Conservation (phyloP, 352 stramenopile genomes). For the Pythium brassicae region DNA sequence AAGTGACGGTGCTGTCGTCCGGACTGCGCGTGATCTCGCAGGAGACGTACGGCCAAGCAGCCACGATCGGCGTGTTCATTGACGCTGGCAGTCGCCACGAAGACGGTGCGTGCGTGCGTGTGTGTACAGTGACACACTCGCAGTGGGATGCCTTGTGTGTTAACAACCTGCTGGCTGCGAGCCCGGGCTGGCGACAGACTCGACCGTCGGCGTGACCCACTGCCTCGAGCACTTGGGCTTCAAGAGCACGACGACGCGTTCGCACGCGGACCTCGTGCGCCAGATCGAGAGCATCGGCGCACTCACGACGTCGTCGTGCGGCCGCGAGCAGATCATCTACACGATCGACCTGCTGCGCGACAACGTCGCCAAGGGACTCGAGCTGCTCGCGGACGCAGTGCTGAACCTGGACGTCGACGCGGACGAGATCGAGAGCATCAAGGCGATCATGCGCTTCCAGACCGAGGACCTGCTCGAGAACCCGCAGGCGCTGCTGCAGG, state of each 20-base stretch:
- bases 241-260: constrained; percentile 87
- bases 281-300: constrained; percentile 93
- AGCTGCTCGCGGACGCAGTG: constrained; percentile 89
- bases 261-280: constrained; percentile 81
- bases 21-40: constrained; percentile 95
- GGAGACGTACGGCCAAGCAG: constrained; percentile 95
- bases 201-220: constrained; percentile 88
- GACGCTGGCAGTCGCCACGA: constrained; percentile 89
- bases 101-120: constrained; percentile 30
- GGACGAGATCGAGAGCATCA: constrained; percentile 91
- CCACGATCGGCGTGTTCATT: constrained; percentile 92
- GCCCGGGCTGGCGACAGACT: constrained; percentile 18
- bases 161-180: neutral
- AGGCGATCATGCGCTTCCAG: constrained; percentile 93
- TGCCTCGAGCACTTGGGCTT: constrained; percentile 95
- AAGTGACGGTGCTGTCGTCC: constrained; percentile 91
- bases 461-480: constrained; percentile 90
- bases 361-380: constrained; percentile 88
- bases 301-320: constrained; percentile 87
- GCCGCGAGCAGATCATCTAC: constrained; percentile 96
- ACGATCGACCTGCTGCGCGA: constrained; percentile 95
- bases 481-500: constrained; percentile 71
- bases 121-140: too few species aligned
- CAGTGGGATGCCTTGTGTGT: too few species aligned
- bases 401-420: constrained; percentile 69